Evolutionary conservation across 495 filamentous ascomycete genomes (phyloP).

Genomic region (Glonium stellatum): DNA sequence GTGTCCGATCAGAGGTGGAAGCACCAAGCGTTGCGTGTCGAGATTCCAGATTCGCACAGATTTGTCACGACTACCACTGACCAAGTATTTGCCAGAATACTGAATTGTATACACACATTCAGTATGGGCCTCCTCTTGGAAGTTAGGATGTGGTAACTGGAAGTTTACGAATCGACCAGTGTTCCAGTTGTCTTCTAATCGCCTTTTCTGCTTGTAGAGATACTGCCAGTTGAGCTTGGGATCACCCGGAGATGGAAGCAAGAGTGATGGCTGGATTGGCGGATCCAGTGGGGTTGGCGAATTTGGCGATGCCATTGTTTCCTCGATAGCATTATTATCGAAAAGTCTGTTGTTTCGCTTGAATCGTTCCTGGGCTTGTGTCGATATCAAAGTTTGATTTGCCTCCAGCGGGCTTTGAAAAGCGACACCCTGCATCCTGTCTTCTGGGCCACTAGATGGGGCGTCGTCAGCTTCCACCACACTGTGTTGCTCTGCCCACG

Average conservation of each 20-base stretch:
- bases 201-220: constrained; percentile 78
- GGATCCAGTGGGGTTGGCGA: constrained; percentile 15
- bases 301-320: neutral
- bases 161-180: constrained; percentile 76
- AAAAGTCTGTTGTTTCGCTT: constrained; percentile 1
- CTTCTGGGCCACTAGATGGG: constrained; percentile 22
- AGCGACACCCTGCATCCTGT: constrained; percentile 22
- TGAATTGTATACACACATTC: constrained; percentile 97
- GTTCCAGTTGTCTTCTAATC: constrained; percentile 87
- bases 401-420: constrained; percentile 22
- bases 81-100: constrained; percentile 74
- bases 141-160: constrained; percentile 75
- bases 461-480: constrained; percentile 39
- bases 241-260: constrained; percentile 32
- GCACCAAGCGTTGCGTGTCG: constrained; percentile 65
- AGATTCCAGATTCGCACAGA: constrained; percentile 89
- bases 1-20: constrained; percentile 68
- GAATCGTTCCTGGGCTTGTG: constrained; percentile 3
- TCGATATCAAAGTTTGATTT: neutral
- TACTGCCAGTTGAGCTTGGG: constrained; percentile 73
- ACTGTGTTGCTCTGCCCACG: constrained; percentile 39
- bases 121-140: constrained; percentile 73
- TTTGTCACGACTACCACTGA: constrained; percentile 86
- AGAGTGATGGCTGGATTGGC: constrained; percentile 24
- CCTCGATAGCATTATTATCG: constrained; percentile 5